Evolutionary conservation across 1,284 basidiomycete species (phyloP).

Genomic region (Erythrobasidium hasegawianum): DNA sequence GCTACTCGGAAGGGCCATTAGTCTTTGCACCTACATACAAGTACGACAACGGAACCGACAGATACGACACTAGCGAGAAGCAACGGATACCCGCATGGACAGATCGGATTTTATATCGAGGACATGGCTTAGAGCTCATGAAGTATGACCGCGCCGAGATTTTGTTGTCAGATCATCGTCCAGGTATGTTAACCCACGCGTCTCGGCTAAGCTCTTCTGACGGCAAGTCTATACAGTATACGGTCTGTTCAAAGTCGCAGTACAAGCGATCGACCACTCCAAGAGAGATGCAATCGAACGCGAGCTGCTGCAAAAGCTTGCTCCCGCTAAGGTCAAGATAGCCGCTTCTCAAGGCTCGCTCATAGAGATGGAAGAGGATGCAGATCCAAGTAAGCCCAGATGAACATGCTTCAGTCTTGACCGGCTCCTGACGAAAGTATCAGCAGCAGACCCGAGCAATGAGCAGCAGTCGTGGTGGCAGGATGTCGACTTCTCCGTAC

Average conservation of each 20-base stretch:
- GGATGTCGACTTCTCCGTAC: slow-evolving; percentile 14
- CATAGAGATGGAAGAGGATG: slow-evolving; percentile 4
- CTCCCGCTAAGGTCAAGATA: slow-evolving; percentile 7
- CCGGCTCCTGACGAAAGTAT: too few relatives aligned
- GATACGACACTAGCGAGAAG: slow-evolving; percentile 95
- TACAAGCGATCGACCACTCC: slow-evolving; percentile 23
- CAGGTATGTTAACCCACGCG: too few relatives aligned
- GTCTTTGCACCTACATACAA: slow-evolving; percentile 75
- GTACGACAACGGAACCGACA: slow-evolving; percentile 58
- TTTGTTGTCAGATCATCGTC: slow-evolving; percentile 86
- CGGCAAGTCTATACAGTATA: slow-evolving; percentile 34
- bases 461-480: slow-evolving; percentile 31
- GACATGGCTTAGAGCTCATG: slow-evolving; percentile 52
- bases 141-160: slow-evolving; percentile 66
- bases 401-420: too few relatives aligned
- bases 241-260: slow-evolving; percentile 25
- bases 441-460: slow-evolving; percentile 27
- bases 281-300: slow-evolving; percentile 11
- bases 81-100: slow-evolving; percentile 96
- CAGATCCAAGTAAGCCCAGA: slow-evolving; percentile 6
- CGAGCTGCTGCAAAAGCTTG: slow-evolving; percentile 13
- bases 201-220: too few relatives aligned
- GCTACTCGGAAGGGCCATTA: slow-evolving; percentile 83
- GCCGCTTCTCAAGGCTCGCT: slow-evolving; percentile 1
- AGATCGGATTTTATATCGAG: slow-evolving; percentile 84